Evolutionary conservation across 805 yeast species (phyloP).

Genomic region (Phaffomyces opuntiae): DNA sequence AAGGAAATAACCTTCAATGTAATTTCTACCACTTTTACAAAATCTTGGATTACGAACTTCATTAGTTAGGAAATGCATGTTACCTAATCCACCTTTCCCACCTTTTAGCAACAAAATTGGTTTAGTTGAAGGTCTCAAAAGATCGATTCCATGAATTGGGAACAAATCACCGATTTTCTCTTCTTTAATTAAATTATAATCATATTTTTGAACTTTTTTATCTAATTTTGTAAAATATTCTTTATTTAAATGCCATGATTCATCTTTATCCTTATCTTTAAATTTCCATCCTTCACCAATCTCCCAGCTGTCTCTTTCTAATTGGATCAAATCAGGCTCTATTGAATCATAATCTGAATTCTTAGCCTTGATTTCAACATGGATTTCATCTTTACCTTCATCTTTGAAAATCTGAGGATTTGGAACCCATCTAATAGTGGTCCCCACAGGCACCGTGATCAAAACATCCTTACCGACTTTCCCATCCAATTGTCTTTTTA

Average conservation of each 20-base stretch:
- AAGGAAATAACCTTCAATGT: slow-evolving; percentile 58
- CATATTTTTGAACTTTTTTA: slow-evolving; percentile 58
- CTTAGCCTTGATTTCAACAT: slow-evolving; percentile 30
- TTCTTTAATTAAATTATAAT: slow-evolving; percentile 44
- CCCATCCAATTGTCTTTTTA: slow-evolving; percentile 79
- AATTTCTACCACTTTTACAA: slow-evolving; percentile 70
- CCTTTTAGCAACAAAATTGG: slow-evolving; percentile 74
- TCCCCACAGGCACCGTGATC: slow-evolving; percentile 88
- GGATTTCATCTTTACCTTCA: slow-evolving; percentile 14
- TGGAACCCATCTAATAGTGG: slow-evolving; percentile 79
- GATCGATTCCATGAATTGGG: slow-evolving; percentile 79
- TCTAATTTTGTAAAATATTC: slow-evolving; percentile 63
- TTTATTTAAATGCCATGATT: slow-evolving; percentile 57
- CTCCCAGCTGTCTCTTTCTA: slow-evolving; percentile 51
- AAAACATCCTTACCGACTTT: slow-evolving; percentile 71
- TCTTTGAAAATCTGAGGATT: slow-evolving; percentile 45
- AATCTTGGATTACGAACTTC: slow-evolving; percentile 86
- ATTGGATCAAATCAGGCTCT: slow-evolving; percentile 43
- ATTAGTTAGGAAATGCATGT: slow-evolving; percentile 86
- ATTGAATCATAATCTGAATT: slow-evolving; percentile 19
- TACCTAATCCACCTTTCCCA: slow-evolving; percentile 93
- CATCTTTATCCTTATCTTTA: slow-evolving; percentile 56
- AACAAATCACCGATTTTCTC: slow-evolving; percentile 63
- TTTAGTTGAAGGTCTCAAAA: slow-evolving; percentile 48
- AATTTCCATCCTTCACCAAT: slow-evolving; percentile 89